A percentile compares a stretch with the other conserved stretches of the same genome.
Conservation (phyloP, 768 basidiomycete genomes). For the Hydnomerulius pinastri region DNA sequence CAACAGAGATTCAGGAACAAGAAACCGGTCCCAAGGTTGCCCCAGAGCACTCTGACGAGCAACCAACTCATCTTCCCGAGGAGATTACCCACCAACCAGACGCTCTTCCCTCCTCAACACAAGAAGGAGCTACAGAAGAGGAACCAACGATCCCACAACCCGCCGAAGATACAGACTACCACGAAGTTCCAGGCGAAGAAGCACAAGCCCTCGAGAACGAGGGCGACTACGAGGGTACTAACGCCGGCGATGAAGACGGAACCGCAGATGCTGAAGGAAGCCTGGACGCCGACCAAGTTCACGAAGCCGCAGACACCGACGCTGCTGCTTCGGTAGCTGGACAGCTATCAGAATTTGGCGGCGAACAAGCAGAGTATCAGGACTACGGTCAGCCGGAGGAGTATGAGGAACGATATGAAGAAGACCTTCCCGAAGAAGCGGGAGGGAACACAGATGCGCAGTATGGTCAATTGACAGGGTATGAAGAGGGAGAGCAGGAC, state of each 20-base stretch:
- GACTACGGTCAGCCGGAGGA: slow-evolving; percentile 36
- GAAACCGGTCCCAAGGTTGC: no score
- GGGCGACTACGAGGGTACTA: slow-evolving; percentile 18
- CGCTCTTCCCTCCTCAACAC: not conserved
- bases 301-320: slow-evolving; percentile 28
- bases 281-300: slow-evolving; percentile 32
- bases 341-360: slow-evolving; percentile 21
- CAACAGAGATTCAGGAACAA: not conserved
- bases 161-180: slow-evolving; percentile 13
- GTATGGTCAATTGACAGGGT: slow-evolving; percentile 19
- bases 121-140: slow-evolving; percentile 5
- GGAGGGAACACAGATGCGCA: slow-evolving; percentile 14
- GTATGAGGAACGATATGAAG: slow-evolving; percentile 38
- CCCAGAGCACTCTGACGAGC: no score
- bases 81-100: slow-evolving; percentile 6
- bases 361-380: slow-evolving; percentile 35
- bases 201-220: slow-evolving; percentile 22
- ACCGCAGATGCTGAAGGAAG: slow-evolving; percentile 15
- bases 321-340: slow-evolving; percentile 5
- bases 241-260: slow-evolving; percentile 19
- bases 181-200: slow-evolving; percentile 15
- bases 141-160: slow-evolving; percentile 7
- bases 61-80: no score
- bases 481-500: slow-evolving; percentile 24
- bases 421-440: slow-evolving; percentile 34